Evolutionary conservation across 2,329 filamentous ascomycete genomes (phyloP), one percentile per base, ranked within the genome.

Genomic region (Laburnicola sp.): DNA sequence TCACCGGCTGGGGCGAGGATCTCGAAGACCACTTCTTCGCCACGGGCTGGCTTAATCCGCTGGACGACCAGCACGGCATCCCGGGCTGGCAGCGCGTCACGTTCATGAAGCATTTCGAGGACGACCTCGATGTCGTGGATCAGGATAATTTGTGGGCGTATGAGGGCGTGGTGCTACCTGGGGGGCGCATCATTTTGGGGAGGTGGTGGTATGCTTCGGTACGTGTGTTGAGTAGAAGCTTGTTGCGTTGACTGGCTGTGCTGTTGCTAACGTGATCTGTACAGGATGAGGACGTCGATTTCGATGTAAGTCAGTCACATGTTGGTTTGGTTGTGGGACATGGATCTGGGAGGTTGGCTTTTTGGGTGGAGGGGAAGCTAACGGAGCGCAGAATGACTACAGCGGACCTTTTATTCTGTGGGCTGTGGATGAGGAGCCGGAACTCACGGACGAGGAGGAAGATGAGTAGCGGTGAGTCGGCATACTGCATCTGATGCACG

Each of bases 51-150:
- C 65, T 83, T 21, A 80, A 81, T 56, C 66, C 75, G 0, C 64
- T 83, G 1, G 77, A 77, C 0, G 58, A 69, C 2, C 81, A 83
- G 55, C 53, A 51, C 10, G 64, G 55, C 0, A 77, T 83, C 9
- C 74, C 76, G 0, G 81, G 81, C 21, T 84, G 78, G 72, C 78
- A 81, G 66, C 75, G 80, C 28, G 69, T 83, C 48, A 79, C 75
- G 0, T 78, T 83, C 69, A 78, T 83, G 74, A 81, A 80, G 62
- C 79, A 80, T 56, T 78, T 73, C 54, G 45, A 55, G 1, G 64
- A 74, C 10, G 60, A 69, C 6, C 50, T 68, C 6, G 54, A 69
- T 0, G 49, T 68, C 3, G 22, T 55, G 4, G 48, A 67, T 45
- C 65, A 71, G 25, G 70, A 73, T n/a, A 60, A 64, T 11, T 63